These are phyloP conservation scores for Halophytophthora polymorphica DNA, from an alignment of 352 stramenopile species.

Conservation along the genomic window DNA sequence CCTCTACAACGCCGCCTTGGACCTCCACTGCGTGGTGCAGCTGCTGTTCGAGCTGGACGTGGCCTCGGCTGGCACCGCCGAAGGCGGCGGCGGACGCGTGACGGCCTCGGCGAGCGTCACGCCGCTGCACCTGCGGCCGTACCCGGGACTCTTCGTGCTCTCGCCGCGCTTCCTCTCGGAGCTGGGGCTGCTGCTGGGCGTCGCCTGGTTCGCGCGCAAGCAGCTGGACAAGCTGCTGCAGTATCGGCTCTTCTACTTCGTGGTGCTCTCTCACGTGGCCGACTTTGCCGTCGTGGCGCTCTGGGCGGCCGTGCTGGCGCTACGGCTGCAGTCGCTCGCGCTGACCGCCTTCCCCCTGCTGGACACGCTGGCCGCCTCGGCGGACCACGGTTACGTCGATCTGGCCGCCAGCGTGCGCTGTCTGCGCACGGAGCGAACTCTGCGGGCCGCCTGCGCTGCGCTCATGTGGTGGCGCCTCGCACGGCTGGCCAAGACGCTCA, in stretches of 20 bases:
- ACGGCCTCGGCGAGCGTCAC: slow-evolving; percentile 22
- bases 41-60: slow-evolving; percentile 59
- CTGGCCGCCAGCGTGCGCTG: slow-evolving; percentile 27
- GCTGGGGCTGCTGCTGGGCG: slow-evolving; percentile 34
- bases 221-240: slow-evolving; percentile 50
- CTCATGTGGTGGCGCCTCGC: slow-evolving; percentile 66
- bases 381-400: slow-evolving; percentile 32
- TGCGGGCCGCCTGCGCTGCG: slow-evolving; percentile 36
- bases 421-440: slow-evolving; percentile 27
- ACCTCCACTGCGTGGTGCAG: slow-evolving; percentile 42
- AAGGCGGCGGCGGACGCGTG: slow-evolving; percentile 29
- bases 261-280: slow-evolving; percentile 42
- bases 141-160: slow-evolving; percentile 38
- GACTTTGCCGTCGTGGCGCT: slow-evolving; percentile 53
- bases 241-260: slow-evolving; percentile 66
- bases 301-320: slow-evolving; percentile 30
- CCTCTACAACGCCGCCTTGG: slow-evolving; percentile 53
- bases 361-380: slow-evolving; percentile 25
- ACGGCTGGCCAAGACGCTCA: slow-evolving; percentile 41
- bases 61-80: slow-evolving; percentile 13
- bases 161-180: slow-evolving; percentile 51
- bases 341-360: slow-evolving; percentile 35
- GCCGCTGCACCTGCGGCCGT: slow-evolving; percentile 50
- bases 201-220: slow-evolving; percentile 44
- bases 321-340: slow-evolving; percentile 32